phyloP scores from a whole-genome alignment of 2,329 filamentous ascomycete species.

The Diaporthe vexans region DNA sequence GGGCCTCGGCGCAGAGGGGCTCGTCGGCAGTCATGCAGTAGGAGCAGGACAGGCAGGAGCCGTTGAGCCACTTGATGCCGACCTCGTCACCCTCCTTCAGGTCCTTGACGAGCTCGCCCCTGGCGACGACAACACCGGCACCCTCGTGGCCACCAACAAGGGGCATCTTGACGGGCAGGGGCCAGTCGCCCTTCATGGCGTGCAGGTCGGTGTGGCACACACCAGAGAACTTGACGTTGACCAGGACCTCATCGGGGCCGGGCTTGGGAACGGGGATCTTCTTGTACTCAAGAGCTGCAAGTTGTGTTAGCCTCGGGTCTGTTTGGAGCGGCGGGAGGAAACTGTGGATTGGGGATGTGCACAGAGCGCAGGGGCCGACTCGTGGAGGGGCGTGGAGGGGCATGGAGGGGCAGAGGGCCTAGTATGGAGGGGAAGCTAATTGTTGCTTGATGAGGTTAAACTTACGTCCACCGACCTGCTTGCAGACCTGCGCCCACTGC shows the following conservation, averaged over 20 bases:
- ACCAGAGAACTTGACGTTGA: constrained; percentile 90
- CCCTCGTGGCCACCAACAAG: constrained; percentile 87
- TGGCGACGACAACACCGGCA: constrained; percentile 88
- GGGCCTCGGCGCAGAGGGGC: constrained; percentile 73
- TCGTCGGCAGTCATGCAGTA: constrained; percentile 79
- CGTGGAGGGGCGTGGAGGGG: constrained; percentile 4
- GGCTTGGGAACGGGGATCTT: constrained; percentile 86
- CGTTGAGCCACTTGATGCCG: constrained; percentile 81
- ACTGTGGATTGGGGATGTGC: constrained; percentile 14
- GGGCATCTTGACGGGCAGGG: constrained; percentile 83
- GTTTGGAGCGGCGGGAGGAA: not conserved
- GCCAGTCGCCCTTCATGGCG: constrained; percentile 91
- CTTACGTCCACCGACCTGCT: constrained; percentile 81
- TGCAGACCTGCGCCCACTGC: constrained; percentile 94
- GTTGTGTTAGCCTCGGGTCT: constrained; percentile 16
- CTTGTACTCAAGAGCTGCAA: constrained; percentile 76
- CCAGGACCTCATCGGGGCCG: constrained; percentile 89
- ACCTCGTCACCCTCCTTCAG: constrained; percentile 74
- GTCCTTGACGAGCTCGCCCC: constrained; percentile 76
- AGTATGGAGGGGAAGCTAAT: constrained; percentile 47
- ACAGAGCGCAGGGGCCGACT: not conserved
- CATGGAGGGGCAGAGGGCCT: constrained; percentile 44
- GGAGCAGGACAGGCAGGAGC: constrained; percentile 75
- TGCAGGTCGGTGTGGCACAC: constrained; percentile 81
- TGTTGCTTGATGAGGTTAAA: constrained; percentile 44